These are phyloP conservation scores for rapeseed (Brassica napus) DNA, from an alignment of 345 rosid species.

Conservation along the genomic window DNA sequence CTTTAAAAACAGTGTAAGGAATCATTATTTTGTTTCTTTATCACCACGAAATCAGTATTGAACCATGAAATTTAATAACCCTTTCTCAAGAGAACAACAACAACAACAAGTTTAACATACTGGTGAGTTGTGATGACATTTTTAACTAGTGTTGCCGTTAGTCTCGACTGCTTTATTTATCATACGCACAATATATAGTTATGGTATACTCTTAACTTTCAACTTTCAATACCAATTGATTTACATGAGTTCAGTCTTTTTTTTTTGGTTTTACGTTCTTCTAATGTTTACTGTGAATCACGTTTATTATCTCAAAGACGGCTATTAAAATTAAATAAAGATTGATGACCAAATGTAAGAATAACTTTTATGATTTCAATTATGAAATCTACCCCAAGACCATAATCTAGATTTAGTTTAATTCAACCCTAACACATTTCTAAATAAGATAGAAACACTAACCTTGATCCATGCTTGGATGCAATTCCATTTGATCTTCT, in stretches of 20 bases:
- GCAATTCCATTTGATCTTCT: no score
- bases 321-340: no score
- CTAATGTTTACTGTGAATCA: background rate
- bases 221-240: background rate
- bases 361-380: no score
- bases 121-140: constrained; percentile 30
- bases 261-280: background rate
- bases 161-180: constrained; percentile 24
- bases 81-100: no score
- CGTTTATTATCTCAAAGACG: no score
- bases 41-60: background rate
- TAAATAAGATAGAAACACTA: no score
- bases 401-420: no score
- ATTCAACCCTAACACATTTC: no score
- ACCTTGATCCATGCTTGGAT: no score
- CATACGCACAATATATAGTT: background rate
- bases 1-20: constrained; percentile 21
- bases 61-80: background rate
- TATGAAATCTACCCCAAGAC: no score
- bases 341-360: no score
- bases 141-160: constrained; percentile 29
- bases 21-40: background rate
- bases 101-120: background rate
- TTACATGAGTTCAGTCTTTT: background rate
- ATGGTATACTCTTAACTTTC: constrained; percentile 7